Base-by-base conservation (phyloP, 2,329 filamentous ascomycete genomes). In the Furcasterigmium sp. region DNA sequence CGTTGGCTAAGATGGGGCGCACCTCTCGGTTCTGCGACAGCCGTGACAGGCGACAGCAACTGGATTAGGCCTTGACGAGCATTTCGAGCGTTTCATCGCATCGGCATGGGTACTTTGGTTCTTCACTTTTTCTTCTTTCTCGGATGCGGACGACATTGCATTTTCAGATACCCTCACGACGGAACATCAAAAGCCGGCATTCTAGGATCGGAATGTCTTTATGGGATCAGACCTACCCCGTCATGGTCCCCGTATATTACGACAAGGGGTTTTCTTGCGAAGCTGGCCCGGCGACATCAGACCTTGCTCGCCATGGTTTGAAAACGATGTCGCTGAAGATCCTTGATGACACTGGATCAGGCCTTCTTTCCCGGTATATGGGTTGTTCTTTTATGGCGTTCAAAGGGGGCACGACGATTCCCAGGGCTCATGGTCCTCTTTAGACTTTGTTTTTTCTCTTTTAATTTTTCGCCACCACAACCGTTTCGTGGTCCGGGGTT, bases 1-100 rank as follows among this genome's bases (percentile, higher is more conserved):
- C 14, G 70, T 79, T 58, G 76, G 76, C 42, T 77, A 56, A 66
- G 41, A 20, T n/a, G 17, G n/a, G 10, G 13, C 14, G 14, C 5
- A 9, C n/a, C 8, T 9, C 15, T 17, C 4, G 23, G 7, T 18
- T 7, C 34, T 20, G 18, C 32, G 15, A 6, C 15, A 11, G 32
- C 32, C 32, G 11, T 19, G 9, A 35, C 32, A 19, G 32, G 32
- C 32, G 18, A 8, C n/a, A 35, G 9, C n/a, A 35, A 3, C 15
- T 9, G 11, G 23, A 26, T 7, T 11, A 26, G 11, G 23, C 7
- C 23, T 26, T 7, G 23, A 26, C 23, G 23, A 26, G 23, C 23
- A 26, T 26, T 11, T 26, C 23, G 11, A 26, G 23, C 23, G 23
- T 26, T 26, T 26, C 23, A 26, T 26, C 32, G n/a, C n/a, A 35